phyloP scores from a whole-genome alignment of 306 rosid species.

The Acacia melanoxylon region DNA sequence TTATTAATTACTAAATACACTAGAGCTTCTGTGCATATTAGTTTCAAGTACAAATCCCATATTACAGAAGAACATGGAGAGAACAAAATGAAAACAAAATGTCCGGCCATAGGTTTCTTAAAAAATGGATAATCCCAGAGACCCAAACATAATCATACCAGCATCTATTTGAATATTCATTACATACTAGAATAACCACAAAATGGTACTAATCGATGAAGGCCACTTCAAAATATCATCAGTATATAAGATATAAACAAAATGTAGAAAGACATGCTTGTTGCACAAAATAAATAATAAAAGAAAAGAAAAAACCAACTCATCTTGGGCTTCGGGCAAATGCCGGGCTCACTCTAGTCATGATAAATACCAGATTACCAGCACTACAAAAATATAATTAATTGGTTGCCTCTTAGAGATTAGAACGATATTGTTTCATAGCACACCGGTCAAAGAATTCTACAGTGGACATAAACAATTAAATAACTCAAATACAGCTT shows the following conservation, averaged over 20 bases:
- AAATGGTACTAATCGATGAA: not conserved
- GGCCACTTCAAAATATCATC: not conserved
- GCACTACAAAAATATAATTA: not conserved
- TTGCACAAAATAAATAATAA: too few relatives aligned
- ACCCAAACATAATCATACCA: not conserved
- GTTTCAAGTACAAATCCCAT: not conserved
- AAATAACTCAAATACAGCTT: too few relatives aligned
- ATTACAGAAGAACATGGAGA: not conserved
- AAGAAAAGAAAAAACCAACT: too few relatives aligned
- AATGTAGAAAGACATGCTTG: too few relatives aligned
- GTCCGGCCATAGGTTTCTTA: slow-evolving; percentile 17
- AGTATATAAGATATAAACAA: too few relatives aligned
- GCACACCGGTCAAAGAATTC: not conserved
- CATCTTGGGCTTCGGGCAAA: too few relatives aligned
- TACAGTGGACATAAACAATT: not conserved
- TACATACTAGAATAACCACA: not conserved
- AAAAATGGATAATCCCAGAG: not conserved
- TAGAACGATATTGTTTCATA: not conserved
- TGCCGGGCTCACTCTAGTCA: too few relatives aligned
- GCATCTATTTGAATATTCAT: not conserved
- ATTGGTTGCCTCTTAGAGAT: not conserved
- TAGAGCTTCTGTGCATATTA: slow-evolving; percentile 5
- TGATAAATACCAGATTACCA: not conserved
- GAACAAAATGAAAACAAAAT: slow-evolving; percentile 7
- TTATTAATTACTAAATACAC: not conserved